Evolutionary conservation across 2,329 filamentous ascomycete genomes (phyloP), one percentile per base, ranked within the genome.

Genomic region (Camillea tinctor): DNA sequence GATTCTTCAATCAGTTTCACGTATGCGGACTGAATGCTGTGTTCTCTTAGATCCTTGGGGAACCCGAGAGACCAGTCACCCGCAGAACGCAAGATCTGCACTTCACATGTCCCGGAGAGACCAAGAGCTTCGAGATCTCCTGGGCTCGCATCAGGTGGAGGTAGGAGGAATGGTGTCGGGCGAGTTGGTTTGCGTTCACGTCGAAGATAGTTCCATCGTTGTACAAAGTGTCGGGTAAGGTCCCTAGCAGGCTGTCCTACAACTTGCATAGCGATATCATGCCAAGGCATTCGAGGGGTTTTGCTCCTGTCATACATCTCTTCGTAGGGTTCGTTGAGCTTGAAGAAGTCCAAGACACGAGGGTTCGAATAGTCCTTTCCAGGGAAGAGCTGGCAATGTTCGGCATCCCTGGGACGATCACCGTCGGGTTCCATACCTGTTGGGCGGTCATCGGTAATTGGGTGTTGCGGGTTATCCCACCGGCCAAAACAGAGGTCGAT

Each of bases 361-460:
- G 95, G 94, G 70, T 99, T 99, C 0, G 93, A 97, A 76, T 99
- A 99, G 74, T 99, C 95, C 74, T 99, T 99, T 55, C 95, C 95
- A 0, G 95, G 94, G 86, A 95, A 99, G 20, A 97, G 83, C 75
- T 98, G 95, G 70, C 93, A 97, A 73, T 97, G 91, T 71, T 98
- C 93, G 1, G 93, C 89, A 75, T 98, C 94, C 72, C 92, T 92
- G 15, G 92, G 92, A 19, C 83, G 79, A 60, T 90, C 87, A 30
- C 83, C 74, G 36, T 86, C 86, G 30, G 88, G 80, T 75, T 98
- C 95, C 73, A 98, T 98, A 0, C 95, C 95, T 7, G 95, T 98
- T 8, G 93, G 88, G 74, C 96, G 97, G 76, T 98, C 94, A 71
- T 99, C 95, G 0, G 90, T 88, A 36, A 98, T 84, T 1, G 88